Evolutionary conservation across 2,329 filamentous ascomycete genomes (phyloP).

Genomic region (Davidsoniella neocaledoniae): DNA sequence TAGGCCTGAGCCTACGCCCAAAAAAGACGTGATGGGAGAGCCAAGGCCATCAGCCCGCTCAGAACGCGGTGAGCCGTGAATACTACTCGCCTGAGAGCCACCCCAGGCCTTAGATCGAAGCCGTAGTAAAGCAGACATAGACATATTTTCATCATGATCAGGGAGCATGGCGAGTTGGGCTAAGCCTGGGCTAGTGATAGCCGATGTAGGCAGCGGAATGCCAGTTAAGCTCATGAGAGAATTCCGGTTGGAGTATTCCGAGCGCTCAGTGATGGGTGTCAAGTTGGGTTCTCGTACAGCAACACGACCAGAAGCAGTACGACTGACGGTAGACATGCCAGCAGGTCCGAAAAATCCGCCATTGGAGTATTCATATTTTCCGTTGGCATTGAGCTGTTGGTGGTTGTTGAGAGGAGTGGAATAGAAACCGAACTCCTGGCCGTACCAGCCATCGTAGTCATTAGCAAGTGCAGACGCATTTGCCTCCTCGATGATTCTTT

Average conservation of each 20-base stretch:
- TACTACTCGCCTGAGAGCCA: slow-evolving; percentile 55
- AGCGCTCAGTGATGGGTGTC: slow-evolving; percentile 89
- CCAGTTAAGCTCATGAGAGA: slow-evolving; percentile 61
- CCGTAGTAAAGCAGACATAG: slow-evolving; percentile 59
- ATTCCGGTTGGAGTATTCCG: slow-evolving; percentile 90
- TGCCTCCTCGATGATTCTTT: slow-evolving; percentile 83
- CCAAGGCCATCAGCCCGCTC: slow-evolving; percentile 31
- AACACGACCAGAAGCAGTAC: slow-evolving; percentile 55
- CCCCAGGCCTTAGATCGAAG: slow-evolving; percentile 65
- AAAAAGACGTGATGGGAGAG: slow-evolving; percentile 20
- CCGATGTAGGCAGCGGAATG: slow-evolving; percentile 24
- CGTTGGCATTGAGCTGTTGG: slow-evolving; percentile 25
- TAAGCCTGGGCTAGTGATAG: slow-evolving; percentile 52
- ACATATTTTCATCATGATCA: slow-evolving; percentile 39
- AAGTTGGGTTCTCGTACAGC: slow-evolving; percentile 75
- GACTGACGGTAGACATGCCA: slow-evolving; percentile 35
- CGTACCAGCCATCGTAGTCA: slow-evolving; percentile 87
- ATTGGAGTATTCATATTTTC: slow-evolving; percentile 45
- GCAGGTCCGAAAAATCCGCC: slow-evolving; percentile 82
- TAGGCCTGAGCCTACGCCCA: slow-evolving; percentile 7
- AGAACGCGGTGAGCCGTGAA: slow-evolving; percentile 33
- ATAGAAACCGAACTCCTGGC: slow-evolving; percentile 93
- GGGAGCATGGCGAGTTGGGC: slow-evolving; percentile 57
- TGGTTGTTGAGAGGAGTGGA: slow-evolving; percentile 37
- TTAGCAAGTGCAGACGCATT: slow-evolving; percentile 87